Base-by-base conservation (phyloP, 805 yeast species). In the Nakazawaea pomicola region DNA sequence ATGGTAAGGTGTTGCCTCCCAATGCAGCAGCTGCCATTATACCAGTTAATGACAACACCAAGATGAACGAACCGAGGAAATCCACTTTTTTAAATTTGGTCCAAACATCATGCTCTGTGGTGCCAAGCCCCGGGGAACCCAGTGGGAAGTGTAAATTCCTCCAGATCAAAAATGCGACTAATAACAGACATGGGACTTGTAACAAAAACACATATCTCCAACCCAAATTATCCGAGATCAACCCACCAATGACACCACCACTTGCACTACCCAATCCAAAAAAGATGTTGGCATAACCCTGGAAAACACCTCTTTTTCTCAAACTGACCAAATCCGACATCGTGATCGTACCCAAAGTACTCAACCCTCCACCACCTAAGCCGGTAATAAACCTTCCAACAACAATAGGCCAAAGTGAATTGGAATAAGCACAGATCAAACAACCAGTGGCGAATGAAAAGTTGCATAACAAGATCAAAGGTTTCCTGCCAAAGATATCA, bases 291-390 rank as follows among this genome's bases (percentile, higher is more conserved):
- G 83, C 84, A 39, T 83, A 57, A 0, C 96, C 97, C 56, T 89
- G 96, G 59, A 76, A 86, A 27, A 85, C 58, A 1, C 95, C 95
- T 45, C 96, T 69, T 30, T 82, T 76, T 43, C 93, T 69, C 46
- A 83, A 70, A 2, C 93, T 80, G 21, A 89, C 80, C 33, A 86
- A 65, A 60, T 88, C 96, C 21, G 86, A 76, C 51, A 83, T 73
- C 2, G 89, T 72, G 43, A 88, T 83, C 6, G 95, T 80, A 15
- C 86, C 74, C 49, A 87, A 64, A 0, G 91, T 72, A 36, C 80
- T 76, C 54, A 87, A 73, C 1, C 96, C 96, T 6, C 95, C 93
- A 8, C 93, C 95, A 20, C 96, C 96, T 43, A 84, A 72, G 18
- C 96, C 96, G 17, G 95, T 79, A 35, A 88, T 68, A 45, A 86